phyloP scores from a whole-genome alignment of 345 rosid species.

The Lumnitzera racemosa region DNA sequence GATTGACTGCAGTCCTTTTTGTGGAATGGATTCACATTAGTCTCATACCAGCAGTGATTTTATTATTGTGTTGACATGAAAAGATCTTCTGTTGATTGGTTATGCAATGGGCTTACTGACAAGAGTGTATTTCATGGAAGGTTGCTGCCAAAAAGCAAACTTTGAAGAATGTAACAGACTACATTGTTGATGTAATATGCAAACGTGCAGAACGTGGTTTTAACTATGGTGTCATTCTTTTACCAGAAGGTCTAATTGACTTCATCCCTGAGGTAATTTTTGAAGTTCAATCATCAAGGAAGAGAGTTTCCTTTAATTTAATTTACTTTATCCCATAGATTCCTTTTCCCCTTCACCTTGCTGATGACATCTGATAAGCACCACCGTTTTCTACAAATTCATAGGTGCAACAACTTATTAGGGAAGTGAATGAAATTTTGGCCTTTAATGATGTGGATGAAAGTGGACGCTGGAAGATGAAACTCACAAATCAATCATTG shows the following conservation, averaged over 20 bases:
- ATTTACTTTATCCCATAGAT: not conserved
- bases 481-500: conserved; percentile 38
- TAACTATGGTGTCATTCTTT: conserved; percentile 44
- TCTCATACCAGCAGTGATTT: too few relatives aligned
- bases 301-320: not conserved
- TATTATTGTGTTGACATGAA: too few relatives aligned
- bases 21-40: too few relatives aligned
- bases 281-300: not conserved
- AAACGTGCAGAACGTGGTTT: conserved; percentile 56
- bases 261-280: conserved; percentile 46
- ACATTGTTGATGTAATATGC: conserved; percentile 73
- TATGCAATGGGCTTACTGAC: too few relatives aligned
- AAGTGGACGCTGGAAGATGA: conserved; percentile 77
- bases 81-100: too few relatives aligned
- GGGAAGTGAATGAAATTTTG: conserved; percentile 46
- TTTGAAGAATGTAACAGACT: conserved; percentile 78
- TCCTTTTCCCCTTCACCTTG: not conserved
- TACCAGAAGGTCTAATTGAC: conserved; percentile 54
- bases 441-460: conserved; percentile 54
- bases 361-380: not conserved
- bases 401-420: conserved; percentile 45
- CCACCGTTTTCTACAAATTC: not conserved
- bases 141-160: conserved; percentile 74
- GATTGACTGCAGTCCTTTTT: too few relatives aligned
- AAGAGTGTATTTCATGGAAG: conserved; percentile 19